Conservation (phyloP, 768 basidiomycete species). For the Psilocybe sp. region DNA sequence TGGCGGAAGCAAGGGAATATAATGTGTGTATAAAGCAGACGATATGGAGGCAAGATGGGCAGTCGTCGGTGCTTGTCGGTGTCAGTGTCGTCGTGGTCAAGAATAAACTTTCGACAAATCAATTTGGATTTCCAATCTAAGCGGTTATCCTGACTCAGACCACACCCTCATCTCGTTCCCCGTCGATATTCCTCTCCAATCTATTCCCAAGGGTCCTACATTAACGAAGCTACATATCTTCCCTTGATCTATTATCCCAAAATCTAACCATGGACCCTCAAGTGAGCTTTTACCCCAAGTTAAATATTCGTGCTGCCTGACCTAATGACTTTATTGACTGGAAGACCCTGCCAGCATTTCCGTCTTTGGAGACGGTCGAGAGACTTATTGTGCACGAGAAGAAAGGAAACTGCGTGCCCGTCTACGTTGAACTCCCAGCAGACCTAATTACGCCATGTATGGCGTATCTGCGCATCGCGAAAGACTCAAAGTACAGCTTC, state of each 20-base stretch:
- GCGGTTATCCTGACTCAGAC: too few species aligned
- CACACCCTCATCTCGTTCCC: too few species aligned
- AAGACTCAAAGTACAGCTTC: conserved; percentile 93
- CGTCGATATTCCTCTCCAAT: background rate
- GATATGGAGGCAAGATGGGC: too few species aligned
- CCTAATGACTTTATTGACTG: conserved; percentile 1
- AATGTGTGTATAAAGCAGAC: too few species aligned
- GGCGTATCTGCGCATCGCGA: conserved; percentile 90
- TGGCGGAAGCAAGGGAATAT: conserved; percentile 25
- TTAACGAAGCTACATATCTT: conserved; percentile 1
- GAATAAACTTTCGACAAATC: background rate
- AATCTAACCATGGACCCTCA: conserved; percentile 44
- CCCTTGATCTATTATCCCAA: background rate
- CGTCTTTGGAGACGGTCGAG: conserved; percentile 73
- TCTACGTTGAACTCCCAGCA: conserved; percentile 90
- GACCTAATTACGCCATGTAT: conserved; percentile 97
- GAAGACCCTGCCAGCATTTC: conserved; percentile 67
- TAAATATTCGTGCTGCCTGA: background rate
- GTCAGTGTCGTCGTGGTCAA: conserved; percentile 1
- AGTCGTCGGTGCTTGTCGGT: conserved; percentile 1
- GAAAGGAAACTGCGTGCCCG: conserved; percentile 87
- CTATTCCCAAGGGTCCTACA: background rate
- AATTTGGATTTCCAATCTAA: too few species aligned
- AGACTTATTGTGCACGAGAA: conserved; percentile 77
- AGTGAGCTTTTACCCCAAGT: conserved; percentile 26